Evolutionary conservation across 2,329 filamentous ascomycete species (phyloP), one percentile per base, ranked within the genome.

Genomic region (Talaromyces sp.): DNA sequence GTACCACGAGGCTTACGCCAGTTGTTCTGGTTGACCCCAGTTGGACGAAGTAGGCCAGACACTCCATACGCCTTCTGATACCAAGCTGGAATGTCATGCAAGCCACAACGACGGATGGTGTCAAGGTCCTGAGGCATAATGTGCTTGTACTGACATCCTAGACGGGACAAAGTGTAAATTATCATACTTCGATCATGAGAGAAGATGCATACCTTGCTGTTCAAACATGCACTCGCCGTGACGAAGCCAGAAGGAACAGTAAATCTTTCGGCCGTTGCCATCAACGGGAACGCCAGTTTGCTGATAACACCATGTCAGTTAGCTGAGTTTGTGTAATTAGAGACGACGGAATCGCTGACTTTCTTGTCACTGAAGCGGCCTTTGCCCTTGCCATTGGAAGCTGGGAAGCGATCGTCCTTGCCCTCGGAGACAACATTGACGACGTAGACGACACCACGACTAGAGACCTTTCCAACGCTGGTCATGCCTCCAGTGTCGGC

Each of bases 201-300:
- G 6, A 27, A 39, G 27, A 33, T 13, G 65, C 71, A 63, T 70
- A 76, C 78, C 93, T 73, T 93, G 89, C 75, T 96, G 91, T 3
- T 86, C 88, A 75, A 92, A 97, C 67, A 90, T 90, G 75, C 93
- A 97, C 50, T 91, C 87, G 22, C 92, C 93, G 66, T 90, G 89
- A 70, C 91, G 89, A 63, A 97, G 89, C 93, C 93, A 97, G 77
- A 94, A 92, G 66, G 92, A 91, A 78, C 93, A 97, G 77, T 90
- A 96, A 3, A 35, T 47, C 43, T 54, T 62, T 22, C 31, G 17
- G 9, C 37, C 58, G 25, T 37, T 35, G 19, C 22, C 19, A 35
- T 62, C 39, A 33, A 35, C 27, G 10, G 27, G 50, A 37, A 35
- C 17, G 33, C 52, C 33, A 37, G 52, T 37, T 56, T 56, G 33